phyloP scores from a whole-genome alignment of 2,329 filamentous ascomycete genomes.

The Fusarium veterinarium region DNA sequence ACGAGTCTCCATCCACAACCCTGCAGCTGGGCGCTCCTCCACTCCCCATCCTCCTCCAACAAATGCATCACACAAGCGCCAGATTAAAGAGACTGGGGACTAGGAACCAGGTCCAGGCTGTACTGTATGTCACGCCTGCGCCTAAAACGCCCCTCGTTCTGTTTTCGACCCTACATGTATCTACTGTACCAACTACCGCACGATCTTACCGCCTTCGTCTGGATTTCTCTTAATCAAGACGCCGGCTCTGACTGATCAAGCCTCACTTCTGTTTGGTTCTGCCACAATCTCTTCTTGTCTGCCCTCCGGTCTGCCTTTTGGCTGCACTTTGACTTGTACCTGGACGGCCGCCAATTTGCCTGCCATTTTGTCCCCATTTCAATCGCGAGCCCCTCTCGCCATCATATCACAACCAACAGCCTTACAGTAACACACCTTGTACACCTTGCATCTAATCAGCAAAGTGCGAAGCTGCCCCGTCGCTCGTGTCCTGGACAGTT shows the following conservation, averaged over 20 bases:
- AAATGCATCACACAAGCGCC: slow-evolving; percentile 40
- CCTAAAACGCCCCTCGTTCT: slow-evolving; percentile 34
- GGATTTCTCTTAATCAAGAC: slow-evolving; percentile 34
- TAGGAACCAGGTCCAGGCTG: slow-evolving; percentile 15
- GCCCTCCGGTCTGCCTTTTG: slow-evolving; percentile 37
- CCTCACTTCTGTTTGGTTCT: slow-evolving; percentile 42
- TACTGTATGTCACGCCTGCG: slow-evolving; percentile 41
- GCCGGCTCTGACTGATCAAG: slow-evolving; percentile 30
- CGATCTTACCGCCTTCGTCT: slow-evolving; percentile 37
- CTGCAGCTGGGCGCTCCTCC: slow-evolving; percentile 17
- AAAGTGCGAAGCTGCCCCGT: not conserved
- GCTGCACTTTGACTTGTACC: slow-evolving; percentile 3
- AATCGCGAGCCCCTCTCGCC: slow-evolving; percentile 21
- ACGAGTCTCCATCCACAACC: slow-evolving; percentile 3
- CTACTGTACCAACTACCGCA: slow-evolving; percentile 27
- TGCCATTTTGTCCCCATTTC: slow-evolving; percentile 25
- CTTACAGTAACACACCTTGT: slow-evolving; percentile 27
- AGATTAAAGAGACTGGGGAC: slow-evolving; percentile 23
- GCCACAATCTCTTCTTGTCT: slow-evolving; percentile 33
- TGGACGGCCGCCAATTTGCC: slow-evolving; percentile 26
- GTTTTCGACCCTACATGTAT: slow-evolving; percentile 22
- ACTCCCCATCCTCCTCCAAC: slow-evolving; percentile 7
- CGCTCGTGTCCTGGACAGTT: not conserved
- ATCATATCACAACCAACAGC: slow-evolving; percentile 26
- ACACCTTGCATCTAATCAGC: not conserved